These are phyloP conservation scores for Clonostachys chloroleuca DNA, from an alignment of 2,329 filamentous ascomycete genomes.

Conservation along the genomic window DNA sequence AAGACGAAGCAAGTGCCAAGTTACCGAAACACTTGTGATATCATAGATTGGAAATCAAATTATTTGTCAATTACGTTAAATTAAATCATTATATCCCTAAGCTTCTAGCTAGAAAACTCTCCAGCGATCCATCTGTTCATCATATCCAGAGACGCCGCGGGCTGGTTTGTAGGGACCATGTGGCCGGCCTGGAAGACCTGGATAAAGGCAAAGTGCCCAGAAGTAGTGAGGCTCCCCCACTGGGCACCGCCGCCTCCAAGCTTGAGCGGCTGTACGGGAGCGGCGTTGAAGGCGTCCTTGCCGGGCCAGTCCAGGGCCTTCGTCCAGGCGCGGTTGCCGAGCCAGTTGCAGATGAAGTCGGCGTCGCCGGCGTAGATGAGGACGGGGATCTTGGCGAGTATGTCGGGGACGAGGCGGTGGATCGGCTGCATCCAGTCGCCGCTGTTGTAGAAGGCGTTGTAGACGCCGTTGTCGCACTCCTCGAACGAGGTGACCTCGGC, in stretches of 20 bases:
- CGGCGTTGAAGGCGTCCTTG: conserved; percentile 73
- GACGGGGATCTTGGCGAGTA: conserved; percentile 89
- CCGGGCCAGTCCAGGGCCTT: conserved; percentile 91
- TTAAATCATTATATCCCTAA: too few relatives aligned
- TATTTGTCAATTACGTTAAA: too few relatives aligned
- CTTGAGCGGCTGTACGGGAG: conserved; percentile 65
- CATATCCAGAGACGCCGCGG: conserved; percentile 4
- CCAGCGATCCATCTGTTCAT: conserved; percentile 8
- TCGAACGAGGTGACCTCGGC: conserved; percentile 72
- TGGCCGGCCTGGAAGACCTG: conserved; percentile 7
- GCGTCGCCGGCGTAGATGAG: conserved; percentile 90
- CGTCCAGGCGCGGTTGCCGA: conserved; percentile 95
- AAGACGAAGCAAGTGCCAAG: too few relatives aligned
- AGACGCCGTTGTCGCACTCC: conserved; percentile 98
- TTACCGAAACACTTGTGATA: too few relatives aligned
- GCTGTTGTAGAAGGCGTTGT: conserved; percentile 95
- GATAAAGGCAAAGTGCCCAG: conserved; percentile 7
- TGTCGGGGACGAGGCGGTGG: conserved; percentile 80
- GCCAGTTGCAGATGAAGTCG: conserved; percentile 96
- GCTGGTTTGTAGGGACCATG: conserved; percentile 7
- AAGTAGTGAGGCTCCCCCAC: conserved; percentile 5
- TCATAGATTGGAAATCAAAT: too few relatives aligned
- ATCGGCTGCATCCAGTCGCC: conserved; percentile 99
- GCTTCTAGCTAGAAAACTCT: conserved; percentile 1
- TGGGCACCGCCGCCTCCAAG: background rate